A percentile compares a stretch with the other conserved stretches of the same genome.
Conservation (phyloP, 129 eudicot species). For the Pulicaria dysenterica region DNA sequence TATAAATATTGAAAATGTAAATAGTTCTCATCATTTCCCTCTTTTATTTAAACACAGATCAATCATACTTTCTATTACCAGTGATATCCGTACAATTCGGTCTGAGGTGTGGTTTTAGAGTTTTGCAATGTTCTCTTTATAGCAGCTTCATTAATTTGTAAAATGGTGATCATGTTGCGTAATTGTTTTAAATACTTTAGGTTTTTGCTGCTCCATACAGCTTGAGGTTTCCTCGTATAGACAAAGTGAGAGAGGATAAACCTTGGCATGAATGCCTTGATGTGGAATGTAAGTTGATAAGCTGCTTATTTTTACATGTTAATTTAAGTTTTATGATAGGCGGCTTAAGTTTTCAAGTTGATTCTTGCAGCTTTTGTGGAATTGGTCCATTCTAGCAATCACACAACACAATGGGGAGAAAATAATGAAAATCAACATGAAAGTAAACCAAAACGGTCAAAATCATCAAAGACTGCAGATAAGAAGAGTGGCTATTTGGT, state of each 20-base stretch:
- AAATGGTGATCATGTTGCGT: background rate
- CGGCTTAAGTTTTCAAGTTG: slow-evolving; percentile 3
- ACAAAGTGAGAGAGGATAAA: slow-evolving; percentile 87
- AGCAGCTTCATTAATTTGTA: background rate
- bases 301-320: slow-evolving; percentile 10
- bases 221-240: slow-evolving; percentile 97
- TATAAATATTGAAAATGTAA: background rate
- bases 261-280: slow-evolving; percentile 99
- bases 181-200: slow-evolving; percentile 33
- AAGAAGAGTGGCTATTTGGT: slow-evolving; percentile 63
- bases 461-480: slow-evolving; percentile 51
- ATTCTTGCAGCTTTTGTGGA: slow-evolving; percentile 80
- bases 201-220: slow-evolving; percentile 99
- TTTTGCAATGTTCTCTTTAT: background rate
- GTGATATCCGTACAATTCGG: slow-evolving; percentile 93
- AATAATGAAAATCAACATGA: slow-evolving; percentile 43
- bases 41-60: slow-evolving; percentile 51
- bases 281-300: slow-evolving; percentile 64
- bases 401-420: slow-evolving; percentile 70
- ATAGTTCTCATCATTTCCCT: slow-evolving; percentile 21
- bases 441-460: slow-evolving; percentile 54
- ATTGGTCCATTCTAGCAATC: slow-evolving; percentile 87
- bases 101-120: slow-evolving; percentile 60
- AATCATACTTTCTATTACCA: slow-evolving; percentile 80
- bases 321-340: background rate